Evolutionary conservation across 164 flowering plant species (phyloP).

Genomic region (Vitis labrusca): DNA sequence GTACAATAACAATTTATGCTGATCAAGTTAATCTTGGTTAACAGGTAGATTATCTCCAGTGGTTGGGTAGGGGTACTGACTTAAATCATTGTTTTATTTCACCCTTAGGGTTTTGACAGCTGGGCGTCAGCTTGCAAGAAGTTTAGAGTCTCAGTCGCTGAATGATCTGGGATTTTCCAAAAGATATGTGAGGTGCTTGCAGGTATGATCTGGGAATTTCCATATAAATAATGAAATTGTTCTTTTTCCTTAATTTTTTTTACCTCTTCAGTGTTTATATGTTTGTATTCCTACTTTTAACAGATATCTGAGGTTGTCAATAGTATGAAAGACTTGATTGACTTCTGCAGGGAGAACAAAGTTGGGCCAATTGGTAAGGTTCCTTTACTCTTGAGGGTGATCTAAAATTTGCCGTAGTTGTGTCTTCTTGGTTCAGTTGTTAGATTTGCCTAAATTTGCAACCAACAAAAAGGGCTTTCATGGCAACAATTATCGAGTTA

Average conservation of each 20-base stretch:
- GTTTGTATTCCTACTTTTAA: slow-evolving; percentile 12
- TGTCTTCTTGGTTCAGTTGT: no score
- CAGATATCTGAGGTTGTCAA: slow-evolving; percentile 96
- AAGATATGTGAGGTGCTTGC: slow-evolving; percentile 93
- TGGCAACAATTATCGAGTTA: no score
- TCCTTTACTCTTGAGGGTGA: not conserved
- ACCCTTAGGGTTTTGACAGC: slow-evolving; percentile 74
- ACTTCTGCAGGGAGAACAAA: slow-evolving; percentile 65
- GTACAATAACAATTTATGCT: no score
- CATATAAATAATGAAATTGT: not conserved
- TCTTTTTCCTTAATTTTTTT: not conserved
- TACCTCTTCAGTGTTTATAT: not conserved
- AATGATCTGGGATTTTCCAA: slow-evolving; percentile 97
- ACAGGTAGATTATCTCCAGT: no score
- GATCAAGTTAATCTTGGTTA: no score
- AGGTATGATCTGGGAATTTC: slow-evolving; percentile 42
- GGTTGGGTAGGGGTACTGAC: not conserved
- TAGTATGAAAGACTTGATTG: slow-evolving; percentile 93
- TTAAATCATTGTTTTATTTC: not conserved
- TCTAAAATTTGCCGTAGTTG: no score
- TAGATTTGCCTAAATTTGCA: no score
- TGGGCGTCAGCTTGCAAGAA: slow-evolving; percentile 83
- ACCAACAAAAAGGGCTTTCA: no score
- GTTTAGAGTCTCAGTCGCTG: slow-evolving; percentile 79
- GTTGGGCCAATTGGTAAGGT: slow-evolving; percentile 85